Percentiles rank a stretch among this genome's conserved stretches.
phyloP scores from a whole-genome alignment of 805 yeast genomes.

The Debaryomyces tyrocola region DNA sequence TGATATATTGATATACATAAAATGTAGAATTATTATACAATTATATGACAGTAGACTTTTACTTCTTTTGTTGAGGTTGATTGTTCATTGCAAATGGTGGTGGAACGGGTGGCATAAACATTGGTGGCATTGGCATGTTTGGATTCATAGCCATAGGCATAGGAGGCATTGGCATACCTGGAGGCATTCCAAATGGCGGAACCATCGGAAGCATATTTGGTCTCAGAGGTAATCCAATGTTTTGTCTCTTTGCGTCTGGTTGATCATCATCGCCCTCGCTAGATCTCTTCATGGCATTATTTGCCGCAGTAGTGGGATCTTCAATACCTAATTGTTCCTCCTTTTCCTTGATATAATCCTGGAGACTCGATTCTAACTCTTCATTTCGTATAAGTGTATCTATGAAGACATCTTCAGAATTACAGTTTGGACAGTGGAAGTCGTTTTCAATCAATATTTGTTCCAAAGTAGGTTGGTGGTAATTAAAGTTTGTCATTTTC shows the following conservation, averaged over 20 bases:
- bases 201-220: slow-evolving; percentile 17
- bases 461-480: slow-evolving; percentile 39
- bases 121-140: slow-evolving; percentile 4
- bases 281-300: slow-evolving; percentile 17
- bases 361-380: slow-evolving; percentile 56
- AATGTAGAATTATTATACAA: neutral
- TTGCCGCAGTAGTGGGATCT: slow-evolving; percentile 22
- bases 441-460: slow-evolving; percentile 70
- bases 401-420: slow-evolving; percentile 66
- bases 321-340: slow-evolving; percentile 33
- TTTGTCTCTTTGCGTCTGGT: slow-evolving; percentile 27
- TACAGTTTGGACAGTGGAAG: slow-evolving; percentile 89
- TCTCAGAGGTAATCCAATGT: slow-evolving; percentile 15
- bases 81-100: slow-evolving; percentile 2
- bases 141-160: slow-evolving; percentile 19
- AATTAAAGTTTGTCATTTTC: slow-evolving; percentile 45
- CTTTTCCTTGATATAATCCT: slow-evolving; percentile 45
- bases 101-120: slow-evolving; percentile 22
- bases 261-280: slow-evolving; percentile 16
- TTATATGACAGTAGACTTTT: neutral
- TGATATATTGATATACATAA: too few species aligned
- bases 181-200: slow-evolving; percentile 17
- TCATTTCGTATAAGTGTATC: slow-evolving; percentile 68
- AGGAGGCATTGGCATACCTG: slow-evolving; percentile 19
- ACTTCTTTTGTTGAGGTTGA: slow-evolving; percentile 3